Conservation (phyloP, 2,329 filamentous ascomycete genomes). For the Fusarium coicis region DNA sequence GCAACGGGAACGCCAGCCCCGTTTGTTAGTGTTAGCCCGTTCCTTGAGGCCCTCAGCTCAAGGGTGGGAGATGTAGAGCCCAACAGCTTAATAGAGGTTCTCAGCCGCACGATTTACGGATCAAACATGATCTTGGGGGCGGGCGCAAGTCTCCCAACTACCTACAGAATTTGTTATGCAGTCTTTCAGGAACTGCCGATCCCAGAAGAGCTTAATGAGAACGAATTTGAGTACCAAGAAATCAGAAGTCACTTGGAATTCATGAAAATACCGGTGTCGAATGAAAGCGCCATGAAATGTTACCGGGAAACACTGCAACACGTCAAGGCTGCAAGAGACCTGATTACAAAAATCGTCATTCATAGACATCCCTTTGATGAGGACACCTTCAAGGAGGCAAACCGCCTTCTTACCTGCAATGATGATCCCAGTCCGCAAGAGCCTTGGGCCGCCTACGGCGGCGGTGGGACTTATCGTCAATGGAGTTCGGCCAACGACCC, state of each 20-base stretch:
- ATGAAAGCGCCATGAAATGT: not conserved
- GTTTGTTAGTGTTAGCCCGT: too few relatives aligned
- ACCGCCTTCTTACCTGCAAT: constrained; percentile 18
- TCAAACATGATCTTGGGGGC: constrained; percentile 17
- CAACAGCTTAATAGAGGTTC: not conserved
- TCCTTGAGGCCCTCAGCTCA: not conserved
- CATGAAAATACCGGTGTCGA: too few relatives aligned
- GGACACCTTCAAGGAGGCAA: not conserved
- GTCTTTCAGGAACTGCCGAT: not conserved
- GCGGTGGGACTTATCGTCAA: constrained; percentile 31
- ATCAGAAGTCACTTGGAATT: not conserved
- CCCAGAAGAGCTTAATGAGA: not conserved
- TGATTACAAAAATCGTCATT: constrained; percentile 21
- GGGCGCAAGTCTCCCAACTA: not conserved
- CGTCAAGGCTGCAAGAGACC: constrained; percentile 15
- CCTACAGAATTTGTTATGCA: not conserved
- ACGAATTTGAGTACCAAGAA: not conserved
- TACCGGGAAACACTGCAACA: constrained; percentile 26
- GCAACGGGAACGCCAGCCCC: too few relatives aligned
- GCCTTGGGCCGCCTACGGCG: constrained; percentile 19
- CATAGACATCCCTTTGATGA: constrained; percentile 14
- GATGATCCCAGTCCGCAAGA: not conserved
- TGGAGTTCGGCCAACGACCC: constrained; percentile 15
- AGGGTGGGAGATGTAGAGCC: not conserved
- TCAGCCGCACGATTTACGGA: constrained; percentile 4